Evolutionary conservation across 805 yeast genomes (phyloP).

Genomic region (Yarrowia sp.): DNA sequence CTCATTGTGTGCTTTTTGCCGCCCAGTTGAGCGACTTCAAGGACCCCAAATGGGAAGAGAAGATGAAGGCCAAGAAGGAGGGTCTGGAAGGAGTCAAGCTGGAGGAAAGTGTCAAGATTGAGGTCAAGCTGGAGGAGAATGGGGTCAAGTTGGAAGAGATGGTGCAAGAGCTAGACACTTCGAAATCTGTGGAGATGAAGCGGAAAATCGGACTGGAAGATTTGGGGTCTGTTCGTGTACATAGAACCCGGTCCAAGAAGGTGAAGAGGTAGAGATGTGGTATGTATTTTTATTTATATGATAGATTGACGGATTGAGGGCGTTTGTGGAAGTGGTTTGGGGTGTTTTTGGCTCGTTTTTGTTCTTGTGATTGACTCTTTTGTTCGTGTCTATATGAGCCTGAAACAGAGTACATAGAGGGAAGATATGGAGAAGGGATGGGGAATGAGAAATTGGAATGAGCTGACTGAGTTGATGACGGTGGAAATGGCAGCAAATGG

Average conservation of each 20-base stretch:
- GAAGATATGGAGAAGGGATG: no score
- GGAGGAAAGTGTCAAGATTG: constrained; percentile 13
- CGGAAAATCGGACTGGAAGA: constrained; percentile 20
- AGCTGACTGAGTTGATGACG: no score
- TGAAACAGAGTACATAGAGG: no score
- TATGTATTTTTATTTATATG: constrained; percentile 4
- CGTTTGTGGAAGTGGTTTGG: no score
- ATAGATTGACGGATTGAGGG: not conserved
- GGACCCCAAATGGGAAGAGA: constrained; percentile 33
- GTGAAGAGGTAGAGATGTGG: not conserved
- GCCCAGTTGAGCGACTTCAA: constrained; percentile 73
- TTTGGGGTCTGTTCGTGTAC: constrained; percentile 7
- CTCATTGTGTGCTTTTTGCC: constrained; percentile 91
- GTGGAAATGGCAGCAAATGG: no score
- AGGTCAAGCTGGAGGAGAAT: constrained; percentile 2
- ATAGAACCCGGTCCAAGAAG: constrained; percentile 32
- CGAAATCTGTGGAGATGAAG: constrained; percentile 7
- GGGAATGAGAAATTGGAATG: no score
- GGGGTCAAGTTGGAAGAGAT: constrained; percentile 2
- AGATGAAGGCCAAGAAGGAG: constrained; percentile 20
- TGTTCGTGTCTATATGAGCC: no score
- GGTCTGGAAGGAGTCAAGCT: constrained; percentile 1
- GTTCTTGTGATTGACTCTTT: no score
- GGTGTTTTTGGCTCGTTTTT: no score
- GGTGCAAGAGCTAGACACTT: not conserved